Conservation (phyloP, 148 eudicot genomes). For the Camellia lanceoleosa region DNA sequence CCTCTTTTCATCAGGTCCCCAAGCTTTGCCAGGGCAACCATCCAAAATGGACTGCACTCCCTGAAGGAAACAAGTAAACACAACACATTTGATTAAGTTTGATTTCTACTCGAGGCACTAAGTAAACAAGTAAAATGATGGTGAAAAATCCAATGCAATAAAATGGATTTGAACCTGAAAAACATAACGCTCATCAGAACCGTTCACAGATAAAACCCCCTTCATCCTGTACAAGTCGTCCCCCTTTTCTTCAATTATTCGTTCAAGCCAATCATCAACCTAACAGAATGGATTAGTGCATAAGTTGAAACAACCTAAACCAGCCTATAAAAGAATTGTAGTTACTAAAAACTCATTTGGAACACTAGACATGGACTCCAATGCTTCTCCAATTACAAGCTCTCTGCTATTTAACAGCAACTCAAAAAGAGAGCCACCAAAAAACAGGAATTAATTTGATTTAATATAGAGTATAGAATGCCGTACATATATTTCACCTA, state of each 20-base stretch:
- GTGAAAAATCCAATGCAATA: not conserved
- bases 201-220: conserved; percentile 71
- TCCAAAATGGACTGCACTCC: conserved; percentile 85
- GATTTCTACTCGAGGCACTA: not conserved
- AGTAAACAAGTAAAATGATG: too few relatives aligned
- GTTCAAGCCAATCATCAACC: conserved; percentile 98
- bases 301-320: not conserved
- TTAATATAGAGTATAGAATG: too few relatives aligned
- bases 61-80: conserved; percentile 33
- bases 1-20: conserved; percentile 80
- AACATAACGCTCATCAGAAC: conserved; percentile 68
- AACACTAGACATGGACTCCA: not conserved
- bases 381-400: too few relatives aligned
- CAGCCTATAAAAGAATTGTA: not conserved
- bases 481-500: not conserved
- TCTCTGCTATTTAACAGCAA: too few relatives aligned
- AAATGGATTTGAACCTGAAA: conserved; percentile 55
- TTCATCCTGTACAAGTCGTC: conserved; percentile 90
- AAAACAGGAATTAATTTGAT: too few relatives aligned
- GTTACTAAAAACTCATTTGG: not conserved
- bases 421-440: too few relatives aligned
- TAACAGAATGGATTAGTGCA: conserved; percentile 17
- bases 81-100: not conserved
- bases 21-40: conserved; percentile 83
- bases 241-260: conserved; percentile 79